Conservation (phyloP, 345 rosid species). For the Chamaenerion angustifolium region DNA sequence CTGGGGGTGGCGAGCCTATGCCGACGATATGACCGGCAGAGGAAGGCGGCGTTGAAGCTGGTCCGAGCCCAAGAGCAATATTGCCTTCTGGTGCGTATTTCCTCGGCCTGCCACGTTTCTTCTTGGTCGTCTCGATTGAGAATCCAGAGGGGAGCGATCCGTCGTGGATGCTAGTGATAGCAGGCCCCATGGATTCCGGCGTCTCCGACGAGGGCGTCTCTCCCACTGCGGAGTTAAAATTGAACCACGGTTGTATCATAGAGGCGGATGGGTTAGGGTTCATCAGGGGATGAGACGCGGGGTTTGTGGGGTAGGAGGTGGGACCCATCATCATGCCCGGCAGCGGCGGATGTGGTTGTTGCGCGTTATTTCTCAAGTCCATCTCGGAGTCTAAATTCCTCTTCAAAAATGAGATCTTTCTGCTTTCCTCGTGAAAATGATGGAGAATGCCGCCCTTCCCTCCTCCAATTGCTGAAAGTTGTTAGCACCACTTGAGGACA, state of each 20-base stretch:
- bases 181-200: conserved; percentile 16
- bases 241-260: conserved; percentile 14
- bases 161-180: conserved; percentile 23
- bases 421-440: too few relatives aligned
- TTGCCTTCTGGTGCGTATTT: conserved; percentile 76
- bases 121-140: conserved; percentile 43
- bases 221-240: conserved; percentile 17
- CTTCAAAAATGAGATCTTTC: conserved; percentile 3
- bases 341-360: conserved; percentile 5
- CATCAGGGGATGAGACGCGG: conserved; percentile 4
- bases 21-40: conserved; percentile 30
- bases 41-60: conserved; percentile 40
- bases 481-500: too few relatives aligned
- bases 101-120: conserved; percentile 87
- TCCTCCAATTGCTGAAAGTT: too few relatives aligned
- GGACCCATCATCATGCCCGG: conserved; percentile 9
- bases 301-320: conserved; percentile 10
- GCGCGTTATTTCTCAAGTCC: conserved; percentile 35
- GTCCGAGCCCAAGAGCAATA: conserved; percentile 65
- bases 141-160: conserved; percentile 46
- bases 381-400: conserved; percentile 8
- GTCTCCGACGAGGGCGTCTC: conserved; percentile 20
- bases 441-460: too few relatives aligned
- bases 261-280: conserved; percentile 6
- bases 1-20: conserved; percentile 24